Conservation (phyloP, 441 rosid genomes). For the Syzygium malaccense region DNA sequence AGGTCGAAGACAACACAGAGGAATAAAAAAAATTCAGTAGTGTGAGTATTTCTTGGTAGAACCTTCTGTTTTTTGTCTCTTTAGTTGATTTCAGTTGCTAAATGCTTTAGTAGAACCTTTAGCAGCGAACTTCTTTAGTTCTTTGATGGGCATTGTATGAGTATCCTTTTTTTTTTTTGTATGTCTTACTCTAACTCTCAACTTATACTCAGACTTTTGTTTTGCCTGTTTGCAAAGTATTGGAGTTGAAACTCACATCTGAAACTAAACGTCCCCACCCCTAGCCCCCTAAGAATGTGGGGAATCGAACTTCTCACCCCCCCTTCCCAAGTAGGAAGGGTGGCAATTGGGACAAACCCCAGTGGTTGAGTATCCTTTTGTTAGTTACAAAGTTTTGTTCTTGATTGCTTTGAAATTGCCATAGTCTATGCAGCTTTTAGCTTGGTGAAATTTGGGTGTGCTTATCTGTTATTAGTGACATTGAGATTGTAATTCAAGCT, state of each 20-base stretch:
- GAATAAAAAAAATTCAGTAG: no score
- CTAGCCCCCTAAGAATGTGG: no score
- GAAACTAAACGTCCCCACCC: no score
- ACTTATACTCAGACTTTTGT: no score
- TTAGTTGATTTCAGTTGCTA: not conserved
- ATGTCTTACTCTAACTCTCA: no score
- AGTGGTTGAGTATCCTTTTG: not conserved
- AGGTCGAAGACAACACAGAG: not conserved
- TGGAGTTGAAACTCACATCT: no score
- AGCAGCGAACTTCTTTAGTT: not conserved
- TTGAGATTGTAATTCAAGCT: not conserved
- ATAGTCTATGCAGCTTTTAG: not conserved
- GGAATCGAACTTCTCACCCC: no score
- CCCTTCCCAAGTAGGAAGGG: no score
- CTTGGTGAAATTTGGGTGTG: not conserved
- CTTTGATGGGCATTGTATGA: not conserved
- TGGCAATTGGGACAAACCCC: no score
- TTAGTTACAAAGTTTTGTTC: not conserved
- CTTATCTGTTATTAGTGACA: not conserved
- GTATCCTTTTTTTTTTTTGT: not conserved
- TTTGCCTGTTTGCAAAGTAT: no score
- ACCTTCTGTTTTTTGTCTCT: not conserved
- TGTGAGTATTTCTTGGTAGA: not conserved
- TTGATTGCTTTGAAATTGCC: not conserved
- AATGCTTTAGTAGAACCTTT: not conserved